Conservation (phyloP, 2,329 filamentous ascomycete genomes). For the Botrytis pseudocinerea region DNA sequence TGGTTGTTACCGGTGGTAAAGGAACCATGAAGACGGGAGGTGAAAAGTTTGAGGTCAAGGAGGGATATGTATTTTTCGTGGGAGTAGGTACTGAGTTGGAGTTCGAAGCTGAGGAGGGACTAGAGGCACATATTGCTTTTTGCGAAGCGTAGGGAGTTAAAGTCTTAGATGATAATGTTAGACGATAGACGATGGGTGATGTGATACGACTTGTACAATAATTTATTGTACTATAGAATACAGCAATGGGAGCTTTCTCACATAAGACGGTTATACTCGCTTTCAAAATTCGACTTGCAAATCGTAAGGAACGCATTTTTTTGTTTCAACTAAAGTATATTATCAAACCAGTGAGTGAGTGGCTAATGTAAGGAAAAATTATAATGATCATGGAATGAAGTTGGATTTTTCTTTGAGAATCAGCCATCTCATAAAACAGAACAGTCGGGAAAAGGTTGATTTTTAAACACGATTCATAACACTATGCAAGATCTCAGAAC, state of each 20-base stretch:
- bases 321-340: not conserved
- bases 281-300: not conserved
- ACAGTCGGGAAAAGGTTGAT: not conserved
- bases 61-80: slow-evolving; percentile 68
- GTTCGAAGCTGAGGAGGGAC: slow-evolving; percentile 26
- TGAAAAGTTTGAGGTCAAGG: slow-evolving; percentile 54
- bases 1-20: slow-evolving; percentile 62
- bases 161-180: not conserved
- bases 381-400: not conserved
- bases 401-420: not conserved
- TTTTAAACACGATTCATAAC: too few relatives aligned
- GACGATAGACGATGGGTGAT: not conserved
- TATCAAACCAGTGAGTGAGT: not conserved
- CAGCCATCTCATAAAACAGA: not conserved
- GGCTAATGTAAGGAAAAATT: not conserved
- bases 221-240: not conserved
- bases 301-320: not conserved
- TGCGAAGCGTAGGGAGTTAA: slow-evolving; percentile 18
- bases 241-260: not conserved
- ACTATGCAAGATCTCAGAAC: not conserved
- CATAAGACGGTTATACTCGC: not conserved
- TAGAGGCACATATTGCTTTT: slow-evolving; percentile 35
- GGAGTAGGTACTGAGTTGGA: slow-evolving; percentile 40
- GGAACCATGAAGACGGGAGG: slow-evolving; percentile 59
- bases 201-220: not conserved